Evolutionary conservation across 176 grass and related monocot species (phyloP).

Genomic region (Hsuehochloa calcarea): DNA sequence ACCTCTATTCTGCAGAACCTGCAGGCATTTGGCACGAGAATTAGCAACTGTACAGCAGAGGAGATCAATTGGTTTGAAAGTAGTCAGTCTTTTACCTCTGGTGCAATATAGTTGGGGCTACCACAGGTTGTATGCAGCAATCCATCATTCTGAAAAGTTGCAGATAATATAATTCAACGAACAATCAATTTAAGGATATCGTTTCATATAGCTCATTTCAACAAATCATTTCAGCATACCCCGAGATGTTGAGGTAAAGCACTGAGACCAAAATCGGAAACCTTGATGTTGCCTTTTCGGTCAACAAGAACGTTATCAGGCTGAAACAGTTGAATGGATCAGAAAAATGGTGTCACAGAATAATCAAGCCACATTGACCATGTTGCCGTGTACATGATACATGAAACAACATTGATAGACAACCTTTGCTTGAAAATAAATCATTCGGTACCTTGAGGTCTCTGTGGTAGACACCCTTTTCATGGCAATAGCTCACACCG

Average conservation of each 20-base stretch:
- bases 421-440: not conserved
- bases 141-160: constrained; percentile 64
- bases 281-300: constrained; percentile 73
- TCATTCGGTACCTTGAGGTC: constrained; percentile 67
- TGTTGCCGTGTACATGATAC: not conserved
- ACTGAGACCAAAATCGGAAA: constrained; percentile 91
- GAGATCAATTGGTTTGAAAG: not conserved
- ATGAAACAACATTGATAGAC: not conserved
- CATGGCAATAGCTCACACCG: constrained; percentile 82
- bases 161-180: not conserved
- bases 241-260: constrained; percentile 77
- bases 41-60: not conserved
- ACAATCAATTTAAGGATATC: not conserved
- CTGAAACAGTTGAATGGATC: constrained; percentile 18
- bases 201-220: not conserved
- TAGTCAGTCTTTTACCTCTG: constrained; percentile 48
- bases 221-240: constrained; percentile 30
- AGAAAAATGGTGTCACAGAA: not conserved
- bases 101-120: constrained; percentile 95
- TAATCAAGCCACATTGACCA: too few species aligned
- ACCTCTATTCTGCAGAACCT: constrained; percentile 82
- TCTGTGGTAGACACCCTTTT: constrained; percentile 82
- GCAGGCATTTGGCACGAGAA: constrained; percentile 4
- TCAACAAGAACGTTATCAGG: constrained; percentile 88
- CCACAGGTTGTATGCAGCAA: constrained; percentile 91